Base-by-base conservation (phyloP, 768 basidiomycete genomes). In the Russula abietina region DNA sequence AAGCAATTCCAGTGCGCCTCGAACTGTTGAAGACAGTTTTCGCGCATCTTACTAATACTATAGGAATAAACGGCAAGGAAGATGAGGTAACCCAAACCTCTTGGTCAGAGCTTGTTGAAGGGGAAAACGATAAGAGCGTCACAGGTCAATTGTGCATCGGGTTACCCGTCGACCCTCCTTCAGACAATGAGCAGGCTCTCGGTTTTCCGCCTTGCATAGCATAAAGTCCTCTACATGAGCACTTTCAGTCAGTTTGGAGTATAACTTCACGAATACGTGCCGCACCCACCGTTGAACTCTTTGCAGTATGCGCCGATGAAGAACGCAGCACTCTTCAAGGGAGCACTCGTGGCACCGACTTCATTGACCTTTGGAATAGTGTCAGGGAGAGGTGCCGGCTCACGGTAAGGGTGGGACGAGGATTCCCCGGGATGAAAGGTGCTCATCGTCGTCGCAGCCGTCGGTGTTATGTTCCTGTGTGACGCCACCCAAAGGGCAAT, bases 241-340 rank as follows among this genome's bases (percentile, higher is more conserved):
- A 39, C 43, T 36, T 24, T 3, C 33, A 50, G 36, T 26, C 12
- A 6, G 22, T 16, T 54, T 14, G 22, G n/a, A 46, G 14, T 46
- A 12, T 12, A 22, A 19, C 24, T 24, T 46, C 16, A 11, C 28
- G 7, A 33, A 36, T 39, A 50, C 16, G 33, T 54, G 46, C 39
- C 19, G 76, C 45, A 1, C 89, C 57, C 64, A 98, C 96, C 96
- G 77, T 96, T 98, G 78, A 86, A 96, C 61, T 93, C 91, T 76
- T 93, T 93, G 83, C 96, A 99, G 73, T 92, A 83, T 41, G 90
- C 88, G 32, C 93, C 97, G 73, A 99, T 86, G 78, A 98, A 98
- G 83, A 98, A 98, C 9, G 93, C 89, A 1, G 96, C 93, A 69
- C 89, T 91, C 79, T 98, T 98, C 71, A 98, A 79, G 2, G 96